Evolutionary conservation across 1,139 yeast genomes (phyloP), one percentile per base, ranked within the genome.

Genomic region (Eremothecium coryli): DNA sequence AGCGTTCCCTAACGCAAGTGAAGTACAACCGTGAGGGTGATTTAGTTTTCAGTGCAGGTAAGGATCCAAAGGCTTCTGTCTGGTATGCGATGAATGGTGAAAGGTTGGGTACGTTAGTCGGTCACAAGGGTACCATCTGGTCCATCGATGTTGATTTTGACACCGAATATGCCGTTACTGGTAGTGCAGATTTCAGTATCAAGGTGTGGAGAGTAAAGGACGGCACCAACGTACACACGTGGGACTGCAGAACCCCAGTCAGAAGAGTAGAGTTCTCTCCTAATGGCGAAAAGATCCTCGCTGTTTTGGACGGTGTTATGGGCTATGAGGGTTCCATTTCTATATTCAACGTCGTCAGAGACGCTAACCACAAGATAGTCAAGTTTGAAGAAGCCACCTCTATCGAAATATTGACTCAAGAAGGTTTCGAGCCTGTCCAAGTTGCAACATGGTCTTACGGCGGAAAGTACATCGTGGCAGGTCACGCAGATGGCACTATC

Each of bases 21-120:
- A 88, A 82, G 59, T 90, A 78, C 67, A 90, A 88, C 71, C 72
- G 77, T 47, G 97, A 93, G 54, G 99, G 99, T 33, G 99, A 93
- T 61, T 66, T 93, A 49, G 71, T 93, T 43, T 82, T 93, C 60
- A 78, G 96, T 8, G 90, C 85, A 29, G 88, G 96, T 50, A 86
- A 93, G 62, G 98, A 88, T 71, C 73, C 73, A 52, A 69, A 68
- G 32, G 93, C 90, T n/a, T 78, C 86, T 38, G 81, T 88, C 43
- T 93, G 97, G 97, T 90, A 73, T 62, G 75, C 96, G 18, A 80
- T 82, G 46, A 90, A 88, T 58, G 99, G 99, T 50, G 98, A 93
- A 65, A 76, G 98, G 62, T 65, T 93, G 42, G 99, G 98, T 35
- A 90, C 99, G 39, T 74, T 85, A 48, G 76, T 73, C 41, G 86